Percentiles rank a stretch among this genome's conserved stretches.
phyloP scores from a whole-genome alignment of 768 basidiomycete genomes.

The Crucibulum laeve region DNA sequence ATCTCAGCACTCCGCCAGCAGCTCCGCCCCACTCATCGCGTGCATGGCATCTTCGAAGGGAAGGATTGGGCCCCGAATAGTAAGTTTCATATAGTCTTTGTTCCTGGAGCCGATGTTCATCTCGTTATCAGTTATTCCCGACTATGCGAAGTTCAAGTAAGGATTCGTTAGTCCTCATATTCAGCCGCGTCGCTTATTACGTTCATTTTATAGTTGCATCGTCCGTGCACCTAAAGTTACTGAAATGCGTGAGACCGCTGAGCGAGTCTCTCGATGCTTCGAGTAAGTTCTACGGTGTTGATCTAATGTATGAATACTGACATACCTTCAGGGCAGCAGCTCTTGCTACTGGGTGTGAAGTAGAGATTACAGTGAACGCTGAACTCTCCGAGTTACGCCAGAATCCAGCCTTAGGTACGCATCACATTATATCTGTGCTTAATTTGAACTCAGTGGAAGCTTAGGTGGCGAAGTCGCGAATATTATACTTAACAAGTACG shows the following conservation, averaged over 20 bases:
- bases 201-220: conserved; percentile 45
- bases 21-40: conserved; percentile 67
- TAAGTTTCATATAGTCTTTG: conserved; percentile 24
- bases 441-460: not conserved
- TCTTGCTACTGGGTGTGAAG: conserved; percentile 59
- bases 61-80: conserved; percentile 73
- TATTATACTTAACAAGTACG: conserved; percentile 57
- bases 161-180: conserved; percentile 20
- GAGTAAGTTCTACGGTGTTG: conserved; percentile 46
- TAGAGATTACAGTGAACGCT: conserved; percentile 32
- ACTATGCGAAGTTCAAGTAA: conserved; percentile 70
- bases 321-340: conserved; percentile 50
- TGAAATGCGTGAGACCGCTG: conserved; percentile 52
- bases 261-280: conserved; percentile 69
- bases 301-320: too few relatives aligned
- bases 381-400: conserved; percentile 58
- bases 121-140: conserved; percentile 84
- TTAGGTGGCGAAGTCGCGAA: conserved; percentile 63
- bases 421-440: not conserved
- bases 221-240: conserved; percentile 67
- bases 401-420: conserved; percentile 58
- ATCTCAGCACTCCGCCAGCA: conserved; percentile 82
- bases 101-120: too few relatives aligned
- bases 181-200: not conserved
- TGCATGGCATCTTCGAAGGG: conserved; percentile 78